These are phyloP conservation scores for Davidsoniella australis DNA, from an alignment of 2,329 filamentous ascomycete species.

Conservation along the genomic window DNA sequence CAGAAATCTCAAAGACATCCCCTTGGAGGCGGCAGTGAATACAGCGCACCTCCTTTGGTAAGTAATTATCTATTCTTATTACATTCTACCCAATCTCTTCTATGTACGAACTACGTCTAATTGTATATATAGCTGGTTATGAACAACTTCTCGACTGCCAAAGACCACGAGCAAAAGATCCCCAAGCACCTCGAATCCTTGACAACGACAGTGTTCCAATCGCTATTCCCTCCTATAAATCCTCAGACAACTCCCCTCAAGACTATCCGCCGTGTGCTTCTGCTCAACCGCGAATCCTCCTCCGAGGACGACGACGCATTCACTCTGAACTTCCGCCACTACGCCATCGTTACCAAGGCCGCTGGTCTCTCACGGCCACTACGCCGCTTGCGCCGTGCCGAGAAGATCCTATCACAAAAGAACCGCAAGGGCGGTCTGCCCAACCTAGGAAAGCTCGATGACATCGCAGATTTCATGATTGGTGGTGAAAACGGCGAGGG, in stretches of 20 bases:
- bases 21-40: conserved; percentile 68
- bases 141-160: conserved; percentile 74
- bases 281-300: conserved; percentile 64
- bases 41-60: conserved; percentile 66
- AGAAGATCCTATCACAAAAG: conserved; percentile 50
- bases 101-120: background rate
- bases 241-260: conserved; percentile 77
- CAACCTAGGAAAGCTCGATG: conserved; percentile 77
- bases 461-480: conserved; percentile 88
- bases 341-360: conserved; percentile 80
- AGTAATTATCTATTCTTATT: conserved; percentile 13
- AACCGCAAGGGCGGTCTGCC: conserved; percentile 49
- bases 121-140: conserved; percentile 54
- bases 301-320: conserved; percentile 50
- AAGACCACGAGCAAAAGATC: conserved; percentile 49
- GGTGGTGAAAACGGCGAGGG: conserved; percentile 60
- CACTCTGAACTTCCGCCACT: conserved; percentile 77
- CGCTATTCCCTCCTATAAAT: conserved; percentile 87
- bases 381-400: conserved; percentile 67
- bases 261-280: conserved; percentile 79
- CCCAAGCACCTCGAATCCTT: conserved; percentile 88
- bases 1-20: conserved; percentile 69
- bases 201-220: conserved; percentile 87
- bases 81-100: background rate
- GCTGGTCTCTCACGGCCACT: conserved; percentile 74